phyloP scores from a whole-genome alignment of 257 asterid genomes.

The Nyctanthes arbortristis region DNA sequence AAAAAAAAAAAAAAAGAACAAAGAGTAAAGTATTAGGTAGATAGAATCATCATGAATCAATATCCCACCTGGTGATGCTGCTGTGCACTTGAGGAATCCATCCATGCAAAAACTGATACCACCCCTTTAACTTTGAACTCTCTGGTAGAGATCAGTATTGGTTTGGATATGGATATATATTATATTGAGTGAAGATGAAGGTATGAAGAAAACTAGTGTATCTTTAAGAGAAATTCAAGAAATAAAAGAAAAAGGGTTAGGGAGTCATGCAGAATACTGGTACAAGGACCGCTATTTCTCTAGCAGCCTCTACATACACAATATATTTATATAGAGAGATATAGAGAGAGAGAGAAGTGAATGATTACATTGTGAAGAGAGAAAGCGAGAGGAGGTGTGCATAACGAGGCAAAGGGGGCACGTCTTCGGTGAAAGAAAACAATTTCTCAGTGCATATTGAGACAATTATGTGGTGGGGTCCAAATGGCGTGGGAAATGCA shows the following conservation, averaged over 20 bases:
- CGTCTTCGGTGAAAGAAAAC: neutral
- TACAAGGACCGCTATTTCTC: neutral
- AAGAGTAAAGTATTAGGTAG: neutral
- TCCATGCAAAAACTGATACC: constrained; percentile 36
- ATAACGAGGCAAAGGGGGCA: neutral
- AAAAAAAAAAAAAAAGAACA: too few relatives aligned
- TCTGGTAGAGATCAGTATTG: neutral
- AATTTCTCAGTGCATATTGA: neutral
- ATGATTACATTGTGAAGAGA: constrained; percentile 36
- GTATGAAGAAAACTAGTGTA: too few relatives aligned
- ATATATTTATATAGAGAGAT: constrained; percentile 28
- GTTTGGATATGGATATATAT: too few relatives aligned
- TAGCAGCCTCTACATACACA: neutral
- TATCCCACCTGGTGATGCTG: neutral
- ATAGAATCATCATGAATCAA: neutral
- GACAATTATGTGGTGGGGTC: neutral
- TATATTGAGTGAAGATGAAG: neutral
- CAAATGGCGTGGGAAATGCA: neutral
- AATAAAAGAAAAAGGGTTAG: neutral
- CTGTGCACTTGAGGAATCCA: constrained; percentile 40
- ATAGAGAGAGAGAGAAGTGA: constrained; percentile 11
- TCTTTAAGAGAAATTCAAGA: neutral
- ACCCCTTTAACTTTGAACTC: neutral
- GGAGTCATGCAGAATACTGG: neutral
- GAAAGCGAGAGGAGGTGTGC: neutral